Conservation (phyloP, 371 early-diverging fungal species). For the Syncephalastrum contaminatum region DNA sequence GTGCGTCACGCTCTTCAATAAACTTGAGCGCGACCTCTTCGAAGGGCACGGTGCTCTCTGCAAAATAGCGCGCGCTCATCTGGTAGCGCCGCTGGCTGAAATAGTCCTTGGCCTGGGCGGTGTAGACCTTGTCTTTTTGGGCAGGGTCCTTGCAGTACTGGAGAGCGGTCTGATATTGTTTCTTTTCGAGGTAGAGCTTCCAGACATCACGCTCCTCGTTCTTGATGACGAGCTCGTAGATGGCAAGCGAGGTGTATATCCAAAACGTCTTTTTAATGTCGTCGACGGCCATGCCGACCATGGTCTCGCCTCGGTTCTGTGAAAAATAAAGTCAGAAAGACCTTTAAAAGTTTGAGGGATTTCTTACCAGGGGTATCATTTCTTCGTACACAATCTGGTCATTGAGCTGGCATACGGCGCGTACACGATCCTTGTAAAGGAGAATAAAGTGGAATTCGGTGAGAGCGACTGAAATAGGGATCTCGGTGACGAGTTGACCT, state of each 20-base stretch:
- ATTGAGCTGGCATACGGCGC: conserved; percentile 79
- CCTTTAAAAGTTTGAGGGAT: background rate
- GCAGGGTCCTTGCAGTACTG: conserved; percentile 72
- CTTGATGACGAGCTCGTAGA: conserved; percentile 84
- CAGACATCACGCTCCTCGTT: conserved; percentile 94
- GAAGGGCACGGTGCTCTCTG: conserved; percentile 77
- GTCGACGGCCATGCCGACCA: conserved; percentile 73
- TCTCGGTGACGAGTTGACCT: conserved; percentile 42
- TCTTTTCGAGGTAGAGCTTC: conserved; percentile 78
- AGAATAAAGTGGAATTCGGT: conserved; percentile 89
- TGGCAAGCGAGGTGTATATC: conserved; percentile 75
- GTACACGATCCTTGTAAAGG: conserved; percentile 70
- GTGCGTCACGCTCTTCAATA: conserved; percentile 74
- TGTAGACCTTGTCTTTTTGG: conserved; percentile 76
- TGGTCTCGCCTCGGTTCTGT: conserved; percentile 53
- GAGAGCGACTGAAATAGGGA: conserved; percentile 73
- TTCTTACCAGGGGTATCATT: conserved; percentile 60
- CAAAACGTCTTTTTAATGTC: conserved; percentile 81
- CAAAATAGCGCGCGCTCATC: conserved; percentile 84
- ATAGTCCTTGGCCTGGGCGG: conserved; percentile 84
- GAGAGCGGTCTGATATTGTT: conserved; percentile 74
- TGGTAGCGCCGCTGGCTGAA: conserved; percentile 72
- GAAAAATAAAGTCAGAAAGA: background rate
- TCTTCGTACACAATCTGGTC: conserved; percentile 83
- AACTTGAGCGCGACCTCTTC: conserved; percentile 88